Percentiles rank a stretch among this genome's conserved stretches.
These are phyloP conservation scores for Leishmania tropica DNA, from an alignment of 208 protist genomes.

Conservation along the genomic window DNA sequence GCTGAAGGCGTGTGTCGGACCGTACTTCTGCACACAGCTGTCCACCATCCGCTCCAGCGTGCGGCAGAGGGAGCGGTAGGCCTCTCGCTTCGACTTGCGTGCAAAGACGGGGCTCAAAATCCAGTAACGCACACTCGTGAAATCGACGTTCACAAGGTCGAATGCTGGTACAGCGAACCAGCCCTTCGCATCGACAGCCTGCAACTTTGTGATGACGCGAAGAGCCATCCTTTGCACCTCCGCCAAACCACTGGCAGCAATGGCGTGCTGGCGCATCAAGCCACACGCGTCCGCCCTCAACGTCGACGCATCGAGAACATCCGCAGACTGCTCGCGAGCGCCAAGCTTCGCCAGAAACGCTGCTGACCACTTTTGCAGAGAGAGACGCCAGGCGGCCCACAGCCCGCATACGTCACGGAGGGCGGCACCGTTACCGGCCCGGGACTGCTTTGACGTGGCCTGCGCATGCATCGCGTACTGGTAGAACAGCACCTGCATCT, in stretches of 20 bases:
- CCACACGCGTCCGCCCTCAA: conserved; percentile 5
- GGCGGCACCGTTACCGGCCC: neutral
- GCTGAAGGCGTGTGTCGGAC: conserved; percentile 71
- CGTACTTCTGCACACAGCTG: conserved; percentile 74
- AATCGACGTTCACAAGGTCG: conserved; percentile 77
- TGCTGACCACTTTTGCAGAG: neutral
- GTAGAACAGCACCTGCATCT: conserved; percentile 59
- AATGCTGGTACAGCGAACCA: conserved; percentile 86
- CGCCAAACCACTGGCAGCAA: conserved; percentile 2
- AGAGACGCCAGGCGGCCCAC: conserved; percentile 7
- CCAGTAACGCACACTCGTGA: conserved; percentile 69
- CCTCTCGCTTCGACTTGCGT: conserved; percentile 56
- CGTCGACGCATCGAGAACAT: neutral
- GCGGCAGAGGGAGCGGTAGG: conserved; percentile 66
- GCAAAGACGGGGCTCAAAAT: conserved; percentile 50
- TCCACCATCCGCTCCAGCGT: conserved; percentile 87
- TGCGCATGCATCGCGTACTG: conserved; percentile 1
- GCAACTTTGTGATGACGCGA: conserved; percentile 53
- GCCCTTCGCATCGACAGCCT: conserved; percentile 49
- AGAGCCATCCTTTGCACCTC: conserved; percentile 47
- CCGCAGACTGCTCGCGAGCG: neutral
- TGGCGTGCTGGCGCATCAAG: conserved; percentile 9
- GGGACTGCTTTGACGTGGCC: neutral
- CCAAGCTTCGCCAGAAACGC: conserved; percentile 13
- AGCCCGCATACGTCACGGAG: conserved; percentile 8